Percentiles rank a stretch among this genome's conserved stretches.
Evolutionary conservation across 2,329 filamentous ascomycete species (phyloP).

Genomic region (Cytospora paraplurivora): DNA sequence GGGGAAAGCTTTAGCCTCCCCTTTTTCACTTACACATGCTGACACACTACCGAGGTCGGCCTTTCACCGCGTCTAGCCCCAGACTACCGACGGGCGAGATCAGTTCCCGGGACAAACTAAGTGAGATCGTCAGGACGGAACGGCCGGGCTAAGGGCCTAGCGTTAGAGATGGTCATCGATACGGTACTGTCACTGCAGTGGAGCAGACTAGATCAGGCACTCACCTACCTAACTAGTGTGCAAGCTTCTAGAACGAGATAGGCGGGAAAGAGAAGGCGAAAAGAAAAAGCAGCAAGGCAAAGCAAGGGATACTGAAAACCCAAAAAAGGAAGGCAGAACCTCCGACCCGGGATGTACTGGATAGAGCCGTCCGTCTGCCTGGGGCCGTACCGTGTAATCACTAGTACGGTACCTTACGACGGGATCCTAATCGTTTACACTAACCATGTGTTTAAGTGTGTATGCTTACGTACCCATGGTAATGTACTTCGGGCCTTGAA

Average conservation of each 20-base stretch:
- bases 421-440: not conserved
- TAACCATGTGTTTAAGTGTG: no score
- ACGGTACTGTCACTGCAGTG: not conserved
- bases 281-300: not conserved
- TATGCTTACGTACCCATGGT: no score
- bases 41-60: not conserved
- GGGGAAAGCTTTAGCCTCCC: not conserved
- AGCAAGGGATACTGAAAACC: not conserved
- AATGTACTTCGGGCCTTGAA: no score
- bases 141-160: not conserved
- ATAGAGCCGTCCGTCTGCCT: not conserved
- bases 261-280: not conserved
- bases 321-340: no score
- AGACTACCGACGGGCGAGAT: not conserved
- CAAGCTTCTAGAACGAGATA: not conserved
- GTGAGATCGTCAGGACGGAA: not conserved
- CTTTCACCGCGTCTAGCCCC: not conserved
- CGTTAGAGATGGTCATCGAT: not conserved
- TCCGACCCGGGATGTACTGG: not conserved
- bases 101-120: not conserved
- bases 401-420: not conserved
- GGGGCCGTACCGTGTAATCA: not conserved
- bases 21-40: not conserved
- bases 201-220: not conserved
- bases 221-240: not conserved